Evolutionary conservation across 2,329 filamentous ascomycete species (phyloP).

Genomic region (Fusarium staphyleae): DNA sequence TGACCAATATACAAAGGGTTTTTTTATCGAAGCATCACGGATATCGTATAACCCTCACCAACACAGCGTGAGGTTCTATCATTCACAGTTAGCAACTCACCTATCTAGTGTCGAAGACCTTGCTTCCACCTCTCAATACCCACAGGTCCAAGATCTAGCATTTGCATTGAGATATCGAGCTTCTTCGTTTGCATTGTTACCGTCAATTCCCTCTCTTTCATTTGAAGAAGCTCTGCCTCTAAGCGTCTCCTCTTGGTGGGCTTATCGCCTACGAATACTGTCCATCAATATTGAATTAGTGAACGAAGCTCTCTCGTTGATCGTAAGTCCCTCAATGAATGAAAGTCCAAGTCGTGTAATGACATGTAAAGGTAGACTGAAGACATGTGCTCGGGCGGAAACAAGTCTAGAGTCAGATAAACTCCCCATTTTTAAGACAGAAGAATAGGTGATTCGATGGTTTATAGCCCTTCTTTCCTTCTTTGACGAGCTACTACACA

Average conservation of each 20-base stretch:
- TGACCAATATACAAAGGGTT: too few species aligned
- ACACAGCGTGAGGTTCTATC: too few species aligned
- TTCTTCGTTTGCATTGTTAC: too few species aligned
- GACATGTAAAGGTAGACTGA: conserved; percentile 2
- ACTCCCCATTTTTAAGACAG: neutral
- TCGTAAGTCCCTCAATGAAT: neutral
- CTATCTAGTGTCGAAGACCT: too few species aligned
- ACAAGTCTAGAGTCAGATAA: conserved; percentile 1
- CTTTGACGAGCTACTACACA: neutral
- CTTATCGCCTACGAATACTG: neutral
- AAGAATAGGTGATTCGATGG: neutral
- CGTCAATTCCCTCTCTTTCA: neutral
- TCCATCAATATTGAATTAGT: neutral
- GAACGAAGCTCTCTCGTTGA: neutral
- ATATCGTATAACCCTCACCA: too few species aligned
- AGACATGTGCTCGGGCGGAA: conserved; percentile 17
- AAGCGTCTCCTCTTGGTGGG: neutral
- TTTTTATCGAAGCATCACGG: too few species aligned
- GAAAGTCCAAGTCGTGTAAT: neutral
- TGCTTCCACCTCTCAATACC: too few species aligned
- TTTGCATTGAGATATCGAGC: too few species aligned
- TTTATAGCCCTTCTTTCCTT: too few species aligned
- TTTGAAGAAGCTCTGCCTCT: neutral
- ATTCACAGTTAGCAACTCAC: too few species aligned
- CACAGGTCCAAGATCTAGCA: too few species aligned